Conservation (phyloP, 2,329 filamentous ascomycete species). For the Trichoderma sp. region DNA sequence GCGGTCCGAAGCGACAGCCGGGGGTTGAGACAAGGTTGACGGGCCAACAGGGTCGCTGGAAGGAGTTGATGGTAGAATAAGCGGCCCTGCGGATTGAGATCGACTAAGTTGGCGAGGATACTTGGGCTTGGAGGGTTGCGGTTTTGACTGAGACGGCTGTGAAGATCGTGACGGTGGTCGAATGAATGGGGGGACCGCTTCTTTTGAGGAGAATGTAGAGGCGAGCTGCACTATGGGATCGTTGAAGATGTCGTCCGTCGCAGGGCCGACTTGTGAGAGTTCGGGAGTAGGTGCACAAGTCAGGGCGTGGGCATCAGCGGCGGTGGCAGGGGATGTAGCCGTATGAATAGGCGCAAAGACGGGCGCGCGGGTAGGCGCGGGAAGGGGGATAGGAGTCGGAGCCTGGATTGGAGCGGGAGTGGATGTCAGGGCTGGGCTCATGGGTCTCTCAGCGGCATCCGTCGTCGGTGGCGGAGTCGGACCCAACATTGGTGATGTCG, state of each 20-base stretch:
- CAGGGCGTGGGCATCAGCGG: background rate
- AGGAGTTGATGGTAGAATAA: constrained; percentile 36
- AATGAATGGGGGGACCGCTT: background rate
- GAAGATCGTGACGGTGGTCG: constrained; percentile 4
- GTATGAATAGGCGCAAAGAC: background rate
- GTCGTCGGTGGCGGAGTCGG: constrained; percentile 41
- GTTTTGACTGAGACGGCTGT: background rate
- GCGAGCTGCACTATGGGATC: constrained; percentile 18
- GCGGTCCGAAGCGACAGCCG: constrained; percentile 21
- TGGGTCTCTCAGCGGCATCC: constrained; percentile 34
- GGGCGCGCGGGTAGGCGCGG: constrained; percentile 4
- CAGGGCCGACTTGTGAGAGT: constrained; percentile 16
- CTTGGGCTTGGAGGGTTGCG: constrained; percentile 21
- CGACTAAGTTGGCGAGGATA: constrained; percentile 30
- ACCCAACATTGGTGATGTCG: constrained; percentile 27
- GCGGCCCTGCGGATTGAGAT: constrained; percentile 38
- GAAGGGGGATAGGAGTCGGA: constrained; percentile 6
- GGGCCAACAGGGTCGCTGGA: constrained; percentile 52
- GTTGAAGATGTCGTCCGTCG: constrained; percentile 9
- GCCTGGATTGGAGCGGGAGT: background rate
- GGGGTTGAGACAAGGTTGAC: constrained; percentile 37
- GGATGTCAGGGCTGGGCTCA: constrained; percentile 26
- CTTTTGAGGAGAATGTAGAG: constrained; percentile 15
- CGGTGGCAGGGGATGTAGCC: background rate
- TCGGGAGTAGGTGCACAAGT: constrained; percentile 10